Evolutionary conservation across 2,329 filamentous ascomycete species (phyloP).

Genomic region (Aspergillus clavatus): DNA sequence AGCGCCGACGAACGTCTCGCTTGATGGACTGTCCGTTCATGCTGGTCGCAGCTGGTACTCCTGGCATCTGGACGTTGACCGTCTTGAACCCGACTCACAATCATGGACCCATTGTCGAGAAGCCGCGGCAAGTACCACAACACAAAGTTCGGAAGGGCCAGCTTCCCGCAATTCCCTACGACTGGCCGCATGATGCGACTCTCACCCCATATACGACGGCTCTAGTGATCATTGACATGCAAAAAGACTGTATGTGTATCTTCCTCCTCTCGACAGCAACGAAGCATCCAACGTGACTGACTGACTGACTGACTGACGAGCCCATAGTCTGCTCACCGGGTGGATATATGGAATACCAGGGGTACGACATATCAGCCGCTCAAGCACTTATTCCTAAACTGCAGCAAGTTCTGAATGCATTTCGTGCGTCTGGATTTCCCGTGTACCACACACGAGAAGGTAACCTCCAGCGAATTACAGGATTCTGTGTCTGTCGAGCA

Average conservation of each 20-base stretch:
- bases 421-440: conserved; percentile 38
- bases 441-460: conserved; percentile 46
- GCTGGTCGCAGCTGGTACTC: conserved; percentile 41
- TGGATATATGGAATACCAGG: conserved; percentile 44
- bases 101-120: conserved; percentile 40
- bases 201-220: conserved; percentile 44
- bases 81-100: conserved; percentile 42
- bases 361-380: conserved; percentile 39
- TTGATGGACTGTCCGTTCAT: conserved; percentile 44
- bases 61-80: conserved; percentile 42
- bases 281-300: no score
- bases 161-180: conserved; percentile 39
- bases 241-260: conserved; percentile 41
- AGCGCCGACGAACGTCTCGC: conserved; percentile 41
- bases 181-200: conserved; percentile 45
- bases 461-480: no score
- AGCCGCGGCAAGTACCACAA: conserved; percentile 37
- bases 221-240: conserved; percentile 46
- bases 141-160: conserved; percentile 44
- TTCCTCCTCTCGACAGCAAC: no score
- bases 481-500: background rate
- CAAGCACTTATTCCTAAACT: conserved; percentile 40
- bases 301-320: conserved; percentile 10
- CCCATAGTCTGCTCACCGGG: conserved; percentile 39
- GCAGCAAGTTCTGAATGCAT: conserved; percentile 35